These are phyloP conservation scores for Tricholoma sp. DNA, from an alignment of 768 basidiomycete genomes.

Conservation along the genomic window DNA sequence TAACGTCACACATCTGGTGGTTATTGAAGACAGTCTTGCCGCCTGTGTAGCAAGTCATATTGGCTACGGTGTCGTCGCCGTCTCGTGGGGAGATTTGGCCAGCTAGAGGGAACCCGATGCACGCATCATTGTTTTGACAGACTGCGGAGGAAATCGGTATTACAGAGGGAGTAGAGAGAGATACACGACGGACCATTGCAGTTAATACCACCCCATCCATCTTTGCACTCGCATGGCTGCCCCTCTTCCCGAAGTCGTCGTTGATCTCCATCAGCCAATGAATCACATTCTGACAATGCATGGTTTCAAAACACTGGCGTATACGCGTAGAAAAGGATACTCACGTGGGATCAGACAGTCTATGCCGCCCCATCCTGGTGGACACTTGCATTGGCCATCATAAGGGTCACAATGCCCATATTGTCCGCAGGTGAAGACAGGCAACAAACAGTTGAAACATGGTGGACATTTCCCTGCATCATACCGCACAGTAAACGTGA, in stretches of 20 bases:
- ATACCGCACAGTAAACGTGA: not conserved
- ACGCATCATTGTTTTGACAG: slow-evolving; percentile 78
- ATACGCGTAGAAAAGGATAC: slow-evolving; percentile 24
- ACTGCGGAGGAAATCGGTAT: slow-evolving; percentile 42
- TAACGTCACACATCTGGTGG: slow-evolving; percentile 98
- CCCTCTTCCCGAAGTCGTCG: slow-evolving; percentile 75
- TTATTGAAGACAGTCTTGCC: slow-evolving; percentile 93
- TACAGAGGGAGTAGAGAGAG: not conserved
- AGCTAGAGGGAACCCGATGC: slow-evolving; percentile 68
- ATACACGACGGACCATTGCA: slow-evolving; percentile 71
- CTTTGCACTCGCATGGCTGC: slow-evolving; percentile 80
- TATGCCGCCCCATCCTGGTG: slow-evolving; percentile 95
- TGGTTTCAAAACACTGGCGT: not conserved
- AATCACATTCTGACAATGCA: slow-evolving; percentile 74
- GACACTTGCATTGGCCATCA: slow-evolving; percentile 95
- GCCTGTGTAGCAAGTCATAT: slow-evolving; percentile 93
- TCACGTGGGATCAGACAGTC: slow-evolving; percentile 90
- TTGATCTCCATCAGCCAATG: slow-evolving; percentile 84
- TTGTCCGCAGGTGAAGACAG: slow-evolving; percentile 89
- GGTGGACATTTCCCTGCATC: slow-evolving; percentile 62
- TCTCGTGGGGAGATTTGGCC: slow-evolving; percentile 35
- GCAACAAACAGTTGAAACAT: slow-evolving; percentile 95
- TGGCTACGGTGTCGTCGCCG: slow-evolving; percentile 34
- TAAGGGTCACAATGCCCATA: slow-evolving; percentile 87
- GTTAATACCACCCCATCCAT: slow-evolving; percentile 94